These are phyloP conservation scores for Erysimum cheiranthoides DNA, from an alignment of 345 rosid species.

Conservation along the genomic window DNA sequence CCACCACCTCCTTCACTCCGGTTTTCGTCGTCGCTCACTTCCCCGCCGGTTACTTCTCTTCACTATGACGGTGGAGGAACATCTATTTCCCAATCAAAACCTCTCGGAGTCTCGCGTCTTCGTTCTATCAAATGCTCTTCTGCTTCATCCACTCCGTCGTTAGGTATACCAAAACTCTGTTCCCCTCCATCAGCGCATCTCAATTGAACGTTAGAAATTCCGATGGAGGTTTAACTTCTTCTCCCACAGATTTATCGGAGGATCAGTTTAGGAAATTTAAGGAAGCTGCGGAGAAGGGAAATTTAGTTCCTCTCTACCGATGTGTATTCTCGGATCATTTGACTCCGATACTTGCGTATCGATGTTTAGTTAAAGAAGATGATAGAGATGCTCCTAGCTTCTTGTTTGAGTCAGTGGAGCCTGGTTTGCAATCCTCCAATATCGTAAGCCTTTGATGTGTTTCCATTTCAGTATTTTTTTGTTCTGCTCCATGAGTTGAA, in stretches of 20 bases:
- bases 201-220: neutral
- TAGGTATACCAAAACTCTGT: conserved; percentile 48
- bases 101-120: conserved; percentile 43
- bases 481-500: conserved; percentile 5
- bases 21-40: conserved; percentile 22
- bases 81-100: conserved; percentile 35
- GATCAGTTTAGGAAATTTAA: conserved; percentile 63
- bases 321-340: conserved; percentile 91
- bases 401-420: conserved; percentile 89
- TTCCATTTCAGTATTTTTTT: neutral
- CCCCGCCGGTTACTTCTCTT: conserved; percentile 38
- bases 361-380: conserved; percentile 93
- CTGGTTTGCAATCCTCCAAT: conserved; percentile 69
- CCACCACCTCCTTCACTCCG: conserved; percentile 5
- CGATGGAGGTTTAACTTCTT: conserved; percentile 4
- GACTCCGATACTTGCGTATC: conserved; percentile 86
- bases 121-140: conserved; percentile 50
- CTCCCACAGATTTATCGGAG: conserved; percentile 44
- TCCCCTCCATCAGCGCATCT: neutral
- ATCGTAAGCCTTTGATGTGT: conserved; percentile 51
- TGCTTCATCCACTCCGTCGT: conserved; percentile 53
- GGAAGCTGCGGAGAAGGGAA: conserved; percentile 76
- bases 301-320: conserved; percentile 72
- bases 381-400: conserved; percentile 98
- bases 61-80: conserved; percentile 40